Conservation (phyloP, 768 basidiomycete genomes). For the Tylopilus vinaceipallidus region DNA sequence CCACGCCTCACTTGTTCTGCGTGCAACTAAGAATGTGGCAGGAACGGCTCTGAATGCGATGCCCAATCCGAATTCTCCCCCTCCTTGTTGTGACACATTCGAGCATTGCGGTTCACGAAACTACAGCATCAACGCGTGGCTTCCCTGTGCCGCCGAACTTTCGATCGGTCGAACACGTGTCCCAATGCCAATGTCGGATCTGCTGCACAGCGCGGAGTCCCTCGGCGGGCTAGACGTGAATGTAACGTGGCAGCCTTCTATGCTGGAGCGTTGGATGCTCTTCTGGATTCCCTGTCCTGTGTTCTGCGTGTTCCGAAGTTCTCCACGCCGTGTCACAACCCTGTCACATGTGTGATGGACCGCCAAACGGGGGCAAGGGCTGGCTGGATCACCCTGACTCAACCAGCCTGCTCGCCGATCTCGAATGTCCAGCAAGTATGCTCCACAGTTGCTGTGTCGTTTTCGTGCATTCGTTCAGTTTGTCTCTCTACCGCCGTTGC, state of each 20-base stretch:
- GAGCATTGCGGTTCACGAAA: conserved; percentile 1
- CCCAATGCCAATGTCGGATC: conserved; percentile 4
- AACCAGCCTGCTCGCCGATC: too few relatives aligned
- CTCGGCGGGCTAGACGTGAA: background rate
- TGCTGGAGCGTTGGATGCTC: conserved; percentile 1
- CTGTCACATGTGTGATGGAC: conserved; percentile 1
- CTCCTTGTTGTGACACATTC: conserved; percentile 17
- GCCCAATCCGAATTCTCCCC: conserved; percentile 9
- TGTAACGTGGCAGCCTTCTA: background rate
- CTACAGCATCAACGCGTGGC: conserved; percentile 12
- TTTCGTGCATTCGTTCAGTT: background rate
- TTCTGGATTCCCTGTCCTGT: conserved; percentile 13
- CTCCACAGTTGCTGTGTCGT: background rate
- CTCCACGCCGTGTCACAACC: background rate
- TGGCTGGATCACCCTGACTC: too few relatives aligned
- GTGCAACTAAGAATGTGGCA: conserved; percentile 21
- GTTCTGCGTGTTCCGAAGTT: background rate
- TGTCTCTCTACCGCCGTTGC: background rate
- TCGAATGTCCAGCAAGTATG: background rate
- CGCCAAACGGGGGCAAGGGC: background rate
- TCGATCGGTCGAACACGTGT: conserved; percentile 9
- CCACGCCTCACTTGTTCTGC: conserved; percentile 30
- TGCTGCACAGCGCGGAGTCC: conserved; percentile 7
- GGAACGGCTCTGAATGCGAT: conserved; percentile 17
- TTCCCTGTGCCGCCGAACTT: conserved; percentile 12